These are phyloP conservation scores for Aspergillus persii DNA, from an alignment of 2,329 filamentous ascomycete species.

Conservation along the genomic window DNA sequence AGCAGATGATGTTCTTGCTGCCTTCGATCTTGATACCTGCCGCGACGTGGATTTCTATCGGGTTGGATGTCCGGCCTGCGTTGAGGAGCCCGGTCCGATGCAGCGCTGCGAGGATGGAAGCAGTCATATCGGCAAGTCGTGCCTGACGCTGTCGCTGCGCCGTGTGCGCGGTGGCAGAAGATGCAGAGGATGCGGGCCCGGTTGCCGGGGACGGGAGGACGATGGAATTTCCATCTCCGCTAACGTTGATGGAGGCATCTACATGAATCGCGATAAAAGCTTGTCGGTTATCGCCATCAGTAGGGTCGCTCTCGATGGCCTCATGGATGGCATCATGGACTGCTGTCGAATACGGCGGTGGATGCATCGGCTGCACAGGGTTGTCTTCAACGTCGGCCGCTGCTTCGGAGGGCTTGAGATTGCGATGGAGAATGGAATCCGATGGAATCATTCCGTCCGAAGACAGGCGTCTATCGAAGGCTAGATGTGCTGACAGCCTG, in stretches of 20 bases:
- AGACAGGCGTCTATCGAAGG: not conserved
- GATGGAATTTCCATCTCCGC: slow-evolving; percentile 34
- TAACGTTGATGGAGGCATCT: slow-evolving; percentile 35
- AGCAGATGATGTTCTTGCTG: slow-evolving; percentile 26
- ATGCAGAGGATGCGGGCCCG: slow-evolving; percentile 2
- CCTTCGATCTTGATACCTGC: slow-evolving; percentile 31
- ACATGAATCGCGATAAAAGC: slow-evolving; percentile 32
- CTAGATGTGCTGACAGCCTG: not conserved
- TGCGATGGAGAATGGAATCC: slow-evolving; percentile 28
- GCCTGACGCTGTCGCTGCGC: slow-evolving; percentile 20
- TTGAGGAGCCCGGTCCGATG: slow-evolving; percentile 15
- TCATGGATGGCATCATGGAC: not conserved
- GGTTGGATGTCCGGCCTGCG: slow-evolving; percentile 6
- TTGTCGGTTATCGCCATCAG: slow-evolving; percentile 17
- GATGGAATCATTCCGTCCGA: slow-evolving; percentile 24
- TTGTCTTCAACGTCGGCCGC: slow-evolving; percentile 16
- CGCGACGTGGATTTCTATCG: slow-evolving; percentile 27
- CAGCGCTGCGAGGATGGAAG: slow-evolving; percentile 23
- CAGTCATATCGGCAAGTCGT: slow-evolving; percentile 26
- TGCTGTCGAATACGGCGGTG: slow-evolving; percentile 24
- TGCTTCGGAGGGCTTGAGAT: slow-evolving; percentile 26
- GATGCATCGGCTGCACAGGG: slow-evolving; percentile 12
- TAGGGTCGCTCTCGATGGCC: slow-evolving; percentile 1
- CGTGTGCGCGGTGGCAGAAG: slow-evolving; percentile 2
- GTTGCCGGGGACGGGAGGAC: slow-evolving; percentile 20